phyloP scores from a whole-genome alignment of 139 green algal genomes.

The Limnomonas spitsbergensis region DNA sequence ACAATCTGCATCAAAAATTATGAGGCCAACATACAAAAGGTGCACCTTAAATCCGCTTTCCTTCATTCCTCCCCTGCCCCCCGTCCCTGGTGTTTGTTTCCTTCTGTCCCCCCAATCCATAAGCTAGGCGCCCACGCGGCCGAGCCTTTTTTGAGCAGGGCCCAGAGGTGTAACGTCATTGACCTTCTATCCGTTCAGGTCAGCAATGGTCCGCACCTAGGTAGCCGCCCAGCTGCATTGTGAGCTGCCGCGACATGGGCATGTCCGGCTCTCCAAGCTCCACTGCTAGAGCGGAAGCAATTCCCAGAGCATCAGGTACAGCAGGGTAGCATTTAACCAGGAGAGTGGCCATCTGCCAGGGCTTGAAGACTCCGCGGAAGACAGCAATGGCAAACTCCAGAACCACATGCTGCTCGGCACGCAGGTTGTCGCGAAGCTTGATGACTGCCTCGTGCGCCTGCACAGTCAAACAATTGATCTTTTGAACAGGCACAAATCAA shows the following conservation, averaged over 20 bases:
- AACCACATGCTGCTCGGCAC: slow-evolving; percentile 55
- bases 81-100: too few species aligned
- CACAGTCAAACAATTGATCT: not conserved
- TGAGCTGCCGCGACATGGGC: slow-evolving; percentile 22
- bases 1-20: too few species aligned
- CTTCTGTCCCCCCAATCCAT: too few species aligned
- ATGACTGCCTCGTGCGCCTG: slow-evolving; percentile 58
- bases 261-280: slow-evolving; percentile 49
- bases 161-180: too few species aligned
- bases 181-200: too few species aligned
- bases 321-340: slow-evolving; percentile 56
- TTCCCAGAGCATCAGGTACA: slow-evolving; percentile 57
- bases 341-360: slow-evolving; percentile 46
- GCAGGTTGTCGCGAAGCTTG: slow-evolving; percentile 63
- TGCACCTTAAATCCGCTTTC: too few species aligned
- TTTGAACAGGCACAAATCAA: too few species aligned
- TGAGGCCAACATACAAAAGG: too few species aligned
- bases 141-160: too few species aligned
- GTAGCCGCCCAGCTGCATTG: slow-evolving; percentile 36
- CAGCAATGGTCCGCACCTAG: not conserved
- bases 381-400: slow-evolving; percentile 56
- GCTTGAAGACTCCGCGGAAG: slow-evolving; percentile 42
- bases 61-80: too few species aligned
- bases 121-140: too few species aligned
- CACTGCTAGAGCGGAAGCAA: slow-evolving; percentile 45